Percentiles rank a stretch among this genome's conserved stretches.
Conservation (phyloP, 257 asterid genomes). For the Mentha longifolia region DNA sequence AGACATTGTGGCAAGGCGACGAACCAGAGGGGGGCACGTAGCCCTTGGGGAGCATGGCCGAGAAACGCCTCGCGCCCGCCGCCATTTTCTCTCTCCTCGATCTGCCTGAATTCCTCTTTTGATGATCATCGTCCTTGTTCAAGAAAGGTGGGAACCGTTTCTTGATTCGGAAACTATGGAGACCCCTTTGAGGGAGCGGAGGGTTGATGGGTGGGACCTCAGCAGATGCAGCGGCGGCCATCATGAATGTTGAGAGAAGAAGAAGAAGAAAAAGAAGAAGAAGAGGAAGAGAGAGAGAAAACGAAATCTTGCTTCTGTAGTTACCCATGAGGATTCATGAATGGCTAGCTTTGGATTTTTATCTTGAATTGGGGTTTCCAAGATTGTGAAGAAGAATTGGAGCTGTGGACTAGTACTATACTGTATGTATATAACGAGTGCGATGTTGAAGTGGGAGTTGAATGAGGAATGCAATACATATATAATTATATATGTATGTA, state of each 20-base stretch:
- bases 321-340: conserved; percentile 30
- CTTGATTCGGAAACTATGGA: conserved; percentile 35
- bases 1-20: conserved; percentile 72
- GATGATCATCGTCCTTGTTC: conserved; percentile 13
- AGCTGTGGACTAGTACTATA: not conserved
- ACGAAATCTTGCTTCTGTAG: conserved; percentile 13
- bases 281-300: conserved; percentile 29
- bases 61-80: conserved; percentile 39
- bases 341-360: not conserved
- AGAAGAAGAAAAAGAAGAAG: conserved; percentile 20
- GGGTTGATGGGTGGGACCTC: not conserved
- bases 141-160: conserved; percentile 25
- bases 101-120: conserved; percentile 27
- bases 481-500: too few species aligned
- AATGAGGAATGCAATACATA: too few species aligned
- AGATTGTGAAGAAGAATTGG: not conserved
- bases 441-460: too few species aligned
- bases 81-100: conserved; percentile 24
- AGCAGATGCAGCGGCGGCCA: conserved; percentile 31
- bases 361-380: not conserved
- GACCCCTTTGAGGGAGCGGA: conserved; percentile 24
- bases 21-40: conserved; percentile 83
- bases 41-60: conserved; percentile 83
- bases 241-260: conserved; percentile 29
- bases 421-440: too few species aligned